Conservation (phyloP, 148 eudicot genomes). For the Rhododendron henanense region DNA sequence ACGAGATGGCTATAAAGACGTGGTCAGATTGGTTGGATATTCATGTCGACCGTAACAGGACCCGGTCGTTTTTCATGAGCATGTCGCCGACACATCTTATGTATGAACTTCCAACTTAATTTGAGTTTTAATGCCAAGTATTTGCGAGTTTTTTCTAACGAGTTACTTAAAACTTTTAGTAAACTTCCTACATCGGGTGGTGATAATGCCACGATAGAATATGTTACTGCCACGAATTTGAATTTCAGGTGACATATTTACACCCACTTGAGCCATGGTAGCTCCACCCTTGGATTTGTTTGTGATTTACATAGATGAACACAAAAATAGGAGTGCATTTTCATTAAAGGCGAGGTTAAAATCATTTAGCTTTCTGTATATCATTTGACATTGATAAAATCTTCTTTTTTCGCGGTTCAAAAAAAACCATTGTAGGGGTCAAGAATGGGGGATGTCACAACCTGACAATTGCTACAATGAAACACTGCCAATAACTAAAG, state of each 20-base stretch:
- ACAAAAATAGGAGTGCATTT: too few relatives aligned
- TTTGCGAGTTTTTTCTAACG: not conserved
- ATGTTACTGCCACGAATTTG: too few relatives aligned
- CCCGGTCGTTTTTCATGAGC: conserved; percentile 65
- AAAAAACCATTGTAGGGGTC: conserved; percentile 37
- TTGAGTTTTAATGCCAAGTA: not conserved
- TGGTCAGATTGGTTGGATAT: conserved; percentile 86
- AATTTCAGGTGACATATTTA: too few relatives aligned
- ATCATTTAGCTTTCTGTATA: not conserved
- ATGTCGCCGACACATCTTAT: conserved; percentile 78
- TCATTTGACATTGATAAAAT: not conserved
- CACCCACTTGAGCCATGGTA: too few relatives aligned
- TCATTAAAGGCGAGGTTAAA: too few relatives aligned
- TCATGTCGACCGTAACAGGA: conserved; percentile 56
- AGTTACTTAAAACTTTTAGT: too few relatives aligned
- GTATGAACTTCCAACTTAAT: conserved; percentile 21
- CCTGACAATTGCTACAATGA: conserved; percentile 65
- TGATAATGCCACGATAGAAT: too few relatives aligned
- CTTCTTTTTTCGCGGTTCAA: too few relatives aligned
- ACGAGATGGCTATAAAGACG: conserved; percentile 72
- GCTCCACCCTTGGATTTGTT: too few relatives aligned
- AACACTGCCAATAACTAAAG: conserved; percentile 43
- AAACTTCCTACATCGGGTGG: too few relatives aligned
- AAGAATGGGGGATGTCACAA: conserved; percentile 66
- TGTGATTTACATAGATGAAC: not conserved